phyloP scores from a whole-genome alignment of 176 grass and related monocot genomes.

The Poa pratensis region DNA sequence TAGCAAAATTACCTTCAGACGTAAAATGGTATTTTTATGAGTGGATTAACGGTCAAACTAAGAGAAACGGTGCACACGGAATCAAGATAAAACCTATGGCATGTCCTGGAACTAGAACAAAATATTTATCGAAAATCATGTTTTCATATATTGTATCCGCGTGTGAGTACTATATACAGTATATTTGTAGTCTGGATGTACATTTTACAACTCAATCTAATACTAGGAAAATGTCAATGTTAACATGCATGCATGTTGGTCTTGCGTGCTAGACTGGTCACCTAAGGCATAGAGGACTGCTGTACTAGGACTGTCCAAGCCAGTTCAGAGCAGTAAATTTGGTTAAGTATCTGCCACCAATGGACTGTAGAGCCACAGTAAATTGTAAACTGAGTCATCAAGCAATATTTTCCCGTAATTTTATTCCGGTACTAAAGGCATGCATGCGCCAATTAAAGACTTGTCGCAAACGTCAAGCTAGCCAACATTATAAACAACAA shows the following conservation, averaged over 20 bases:
- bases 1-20: too few relatives aligned
- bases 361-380: neutral
- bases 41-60: too few relatives aligned
- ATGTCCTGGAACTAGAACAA: neutral
- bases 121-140: neutral
- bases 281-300: neutral
- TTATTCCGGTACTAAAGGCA: neutral
- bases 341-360: neutral
- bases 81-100: too few relatives aligned
- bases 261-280: neutral
- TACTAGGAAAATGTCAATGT: neutral
- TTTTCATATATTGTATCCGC: neutral
- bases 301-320: neutral
- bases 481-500: neutral
- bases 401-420: neutral
- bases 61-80: too few relatives aligned
- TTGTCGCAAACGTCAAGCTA: neutral
- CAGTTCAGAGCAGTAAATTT: constrained; percentile 22
- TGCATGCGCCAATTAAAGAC: neutral
- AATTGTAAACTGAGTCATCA: neutral
- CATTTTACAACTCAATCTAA: too few relatives aligned
- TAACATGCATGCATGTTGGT: neutral
- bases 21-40: too few relatives aligned
- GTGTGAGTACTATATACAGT: neutral
- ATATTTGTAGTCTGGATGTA: neutral